phyloP scores from a whole-genome alignment of 176 grass and related monocot genomes.

The Oryza rufipogon region DNA sequence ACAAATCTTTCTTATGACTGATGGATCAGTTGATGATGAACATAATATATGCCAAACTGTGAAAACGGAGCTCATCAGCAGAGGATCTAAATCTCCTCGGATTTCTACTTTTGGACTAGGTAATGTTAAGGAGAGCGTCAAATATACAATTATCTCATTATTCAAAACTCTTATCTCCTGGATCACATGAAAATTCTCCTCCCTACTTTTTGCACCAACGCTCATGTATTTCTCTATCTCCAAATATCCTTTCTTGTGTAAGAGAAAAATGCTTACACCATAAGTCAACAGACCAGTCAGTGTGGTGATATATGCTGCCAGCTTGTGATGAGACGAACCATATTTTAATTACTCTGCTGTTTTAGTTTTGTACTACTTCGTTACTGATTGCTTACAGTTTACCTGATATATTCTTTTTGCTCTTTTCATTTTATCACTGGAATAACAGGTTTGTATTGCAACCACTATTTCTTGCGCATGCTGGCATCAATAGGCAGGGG shows the following conservation, averaged over 20 bases:
- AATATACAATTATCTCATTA: background rate
- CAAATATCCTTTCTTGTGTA: background rate
- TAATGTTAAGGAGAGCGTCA: conserved; percentile 46
- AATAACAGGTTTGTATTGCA: conserved; percentile 83
- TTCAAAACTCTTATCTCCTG: background rate
- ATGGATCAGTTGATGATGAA: conserved; percentile 91
- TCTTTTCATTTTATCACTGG: conserved; percentile 38
- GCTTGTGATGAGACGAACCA: background rate
- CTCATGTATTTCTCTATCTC: conserved; percentile 11
- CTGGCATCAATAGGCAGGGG: conserved; percentile 89
- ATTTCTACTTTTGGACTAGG: conserved; percentile 97
- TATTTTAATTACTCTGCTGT: background rate
- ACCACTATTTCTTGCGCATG: conserved; percentile 93
- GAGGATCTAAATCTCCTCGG: conserved; percentile 68
- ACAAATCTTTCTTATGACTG: conserved; percentile 95
- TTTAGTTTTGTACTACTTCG: background rate
- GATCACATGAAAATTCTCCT: background rate
- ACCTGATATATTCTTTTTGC: conserved; percentile 18
- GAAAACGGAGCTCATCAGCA: conserved; percentile 52
- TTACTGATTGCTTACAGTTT: background rate
- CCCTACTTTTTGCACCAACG: background rate
- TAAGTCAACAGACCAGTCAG: background rate
- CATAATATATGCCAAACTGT: conserved; percentile 75
- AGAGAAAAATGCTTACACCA: background rate
- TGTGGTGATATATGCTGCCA: background rate